Percentiles rank a stretch among this genome's conserved stretches.
Evolutionary conservation across 2,329 filamentous ascomycete genomes (phyloP).

Genomic region (Phoma sp.): DNA sequence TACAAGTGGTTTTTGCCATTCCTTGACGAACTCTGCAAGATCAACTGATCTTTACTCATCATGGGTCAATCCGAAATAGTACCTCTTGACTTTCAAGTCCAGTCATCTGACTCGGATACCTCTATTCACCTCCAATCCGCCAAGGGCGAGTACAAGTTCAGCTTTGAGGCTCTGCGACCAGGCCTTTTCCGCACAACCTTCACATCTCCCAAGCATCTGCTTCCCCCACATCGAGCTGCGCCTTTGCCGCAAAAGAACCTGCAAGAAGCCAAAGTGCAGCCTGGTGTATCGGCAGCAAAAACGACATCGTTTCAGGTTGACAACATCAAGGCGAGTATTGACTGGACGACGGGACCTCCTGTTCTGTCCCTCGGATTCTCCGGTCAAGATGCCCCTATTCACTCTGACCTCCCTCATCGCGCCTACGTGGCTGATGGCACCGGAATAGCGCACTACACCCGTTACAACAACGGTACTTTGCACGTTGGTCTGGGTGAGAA

Average conservation of each 20-base stretch:
- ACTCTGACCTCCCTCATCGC: slow-evolving; percentile 67
- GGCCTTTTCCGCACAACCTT: slow-evolving; percentile 74
- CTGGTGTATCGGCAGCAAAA: slow-evolving; percentile 29
- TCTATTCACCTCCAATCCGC: slow-evolving; percentile 53
- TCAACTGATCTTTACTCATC: slow-evolving; percentile 12
- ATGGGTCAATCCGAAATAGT: slow-evolving; percentile 60
- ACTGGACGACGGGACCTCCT: slow-evolving; percentile 65
- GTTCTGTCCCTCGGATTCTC: slow-evolving; percentile 61
- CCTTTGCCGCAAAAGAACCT: slow-evolving; percentile 52
- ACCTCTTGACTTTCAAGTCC: slow-evolving; percentile 43
- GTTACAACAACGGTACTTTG: slow-evolving; percentile 66
- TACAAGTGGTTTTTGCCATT: neutral
- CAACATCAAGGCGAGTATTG: slow-evolving; percentile 60
- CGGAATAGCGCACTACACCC: slow-evolving; percentile 69
- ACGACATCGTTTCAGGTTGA: slow-evolving; percentile 56
- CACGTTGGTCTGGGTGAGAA: slow-evolving; percentile 77
- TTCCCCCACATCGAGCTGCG: slow-evolving; percentile 70
- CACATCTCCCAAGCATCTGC: slow-evolving; percentile 64
- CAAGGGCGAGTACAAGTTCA: slow-evolving; percentile 59
- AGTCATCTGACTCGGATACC: slow-evolving; percentile 26
- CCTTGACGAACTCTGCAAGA: too few species aligned
- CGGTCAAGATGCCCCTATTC: slow-evolving; percentile 59
- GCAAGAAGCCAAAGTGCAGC: slow-evolving; percentile 30
- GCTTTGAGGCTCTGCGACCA: slow-evolving; percentile 66
- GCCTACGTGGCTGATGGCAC: slow-evolving; percentile 68